phyloP scores from a whole-genome alignment of 805 yeast species.

The Lachancea thermotolerans region DNA sequence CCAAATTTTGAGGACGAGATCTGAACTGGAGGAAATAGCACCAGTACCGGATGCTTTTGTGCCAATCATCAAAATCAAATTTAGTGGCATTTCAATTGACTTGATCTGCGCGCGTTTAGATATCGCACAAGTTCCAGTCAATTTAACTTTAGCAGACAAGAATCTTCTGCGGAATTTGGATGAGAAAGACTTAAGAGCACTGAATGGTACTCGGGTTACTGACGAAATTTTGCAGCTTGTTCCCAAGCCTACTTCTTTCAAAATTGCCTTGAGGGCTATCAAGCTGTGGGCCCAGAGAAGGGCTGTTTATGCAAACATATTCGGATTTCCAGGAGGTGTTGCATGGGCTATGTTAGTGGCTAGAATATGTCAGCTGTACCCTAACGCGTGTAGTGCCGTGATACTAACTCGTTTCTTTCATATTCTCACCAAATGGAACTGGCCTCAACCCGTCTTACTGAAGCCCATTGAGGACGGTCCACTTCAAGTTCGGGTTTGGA shows the following conservation, averaged over 20 bases:
- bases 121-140: conserved; percentile 72
- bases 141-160: conserved; percentile 74
- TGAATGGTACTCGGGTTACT: conserved; percentile 95
- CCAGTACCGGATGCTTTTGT: conserved; percentile 96
- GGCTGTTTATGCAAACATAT: conserved; percentile 88
- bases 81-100: conserved; percentile 90
- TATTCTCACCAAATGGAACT: conserved; percentile 82
- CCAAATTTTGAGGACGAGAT: conserved; percentile 57
- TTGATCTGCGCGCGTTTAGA: conserved; percentile 78
- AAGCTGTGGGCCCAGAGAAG: conserved; percentile 96
- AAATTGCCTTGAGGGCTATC: conserved; percentile 85
- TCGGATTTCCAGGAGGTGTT: conserved; percentile 98
- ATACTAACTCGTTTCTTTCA: conserved; percentile 85
- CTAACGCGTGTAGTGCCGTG: conserved; percentile 90
- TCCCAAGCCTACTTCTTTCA: conserved; percentile 88
- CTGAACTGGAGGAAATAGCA: conserved; percentile 84
- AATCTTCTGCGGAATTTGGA: conserved; percentile 80
- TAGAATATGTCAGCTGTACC: conserved; percentile 91
- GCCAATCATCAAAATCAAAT: conserved; percentile 89
- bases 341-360: conserved; percentile 99
- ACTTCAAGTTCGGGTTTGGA: conserved; percentile 93
- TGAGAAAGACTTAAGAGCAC: conserved; percentile 80
- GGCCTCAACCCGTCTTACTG: conserved; percentile 97
- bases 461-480: conserved; percentile 97
- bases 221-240: conserved; percentile 86